Evolutionary conservation across 2,329 filamentous ascomycete genomes (phyloP).

Genomic region (Pseudogymnoascus sp.): DNA sequence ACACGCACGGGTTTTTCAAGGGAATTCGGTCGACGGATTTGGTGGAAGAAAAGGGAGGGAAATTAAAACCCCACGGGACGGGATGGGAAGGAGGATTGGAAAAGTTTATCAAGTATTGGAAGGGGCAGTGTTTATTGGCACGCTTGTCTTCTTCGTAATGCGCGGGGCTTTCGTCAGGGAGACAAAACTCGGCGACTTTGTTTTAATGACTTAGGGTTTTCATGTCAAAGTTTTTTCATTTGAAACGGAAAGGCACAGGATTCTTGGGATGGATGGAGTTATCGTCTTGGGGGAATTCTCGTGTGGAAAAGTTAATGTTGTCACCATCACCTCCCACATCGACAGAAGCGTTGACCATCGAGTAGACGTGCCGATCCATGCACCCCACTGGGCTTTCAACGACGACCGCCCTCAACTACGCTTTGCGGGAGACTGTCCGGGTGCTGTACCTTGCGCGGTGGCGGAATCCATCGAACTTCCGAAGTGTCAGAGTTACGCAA

Average conservation of each 20-base stretch:
- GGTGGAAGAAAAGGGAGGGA: not conserved
- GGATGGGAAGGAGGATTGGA: not conserved
- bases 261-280: conserved; percentile 8
- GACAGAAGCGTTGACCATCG: not conserved
- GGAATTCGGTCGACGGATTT: conserved; percentile 8
- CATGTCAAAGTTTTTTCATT: not conserved
- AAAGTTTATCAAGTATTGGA: not conserved
- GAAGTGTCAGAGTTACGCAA: not conserved
- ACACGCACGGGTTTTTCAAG: conserved; percentile 6
- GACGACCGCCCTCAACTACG: not conserved
- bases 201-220: conserved; percentile 5
- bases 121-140: not conserved
- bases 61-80: not conserved
- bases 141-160: not conserved
- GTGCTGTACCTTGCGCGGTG: not conserved
- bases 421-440: not conserved
- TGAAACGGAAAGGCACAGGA: conserved; percentile 7
- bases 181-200: not conserved
- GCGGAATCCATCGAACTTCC: not conserved
- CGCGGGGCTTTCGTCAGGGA: not conserved
- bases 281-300: too few species aligned
- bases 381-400: not conserved
- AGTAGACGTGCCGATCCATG: not conserved
- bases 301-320: too few species aligned
- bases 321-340: too few species aligned